These are phyloP conservation scores for Acrodontium crateriforme DNA, from an alignment of 2,329 filamentous ascomycete species.

Conservation along the genomic window DNA sequence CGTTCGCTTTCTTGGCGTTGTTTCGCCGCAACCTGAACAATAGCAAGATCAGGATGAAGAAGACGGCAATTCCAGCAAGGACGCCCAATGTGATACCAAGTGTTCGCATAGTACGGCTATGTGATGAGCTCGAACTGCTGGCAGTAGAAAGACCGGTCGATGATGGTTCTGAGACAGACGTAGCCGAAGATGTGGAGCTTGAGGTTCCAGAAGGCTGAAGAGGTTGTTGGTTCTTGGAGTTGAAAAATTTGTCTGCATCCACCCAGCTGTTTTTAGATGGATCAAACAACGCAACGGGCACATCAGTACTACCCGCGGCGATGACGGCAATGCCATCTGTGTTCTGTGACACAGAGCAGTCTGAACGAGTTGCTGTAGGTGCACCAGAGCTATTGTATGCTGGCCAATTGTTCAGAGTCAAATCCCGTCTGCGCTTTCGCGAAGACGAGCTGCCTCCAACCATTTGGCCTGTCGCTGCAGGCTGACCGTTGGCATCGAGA, in stretches of 20 bases:
- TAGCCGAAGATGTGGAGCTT: slow-evolving; percentile 20
- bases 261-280: slow-evolving; percentile 63
- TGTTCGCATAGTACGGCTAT: slow-evolving; percentile 42
- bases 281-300: slow-evolving; percentile 65
- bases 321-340: slow-evolving; percentile 57
- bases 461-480: slow-evolving; percentile 35
- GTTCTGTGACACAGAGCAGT: slow-evolving; percentile 59
- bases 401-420: slow-evolving; percentile 56
- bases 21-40: slow-evolving; percentile 48
- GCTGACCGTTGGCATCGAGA: slow-evolving; percentile 42
- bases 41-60: slow-evolving; percentile 61
- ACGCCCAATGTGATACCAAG: slow-evolving; percentile 71
- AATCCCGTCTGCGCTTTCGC: slow-evolving; percentile 33
- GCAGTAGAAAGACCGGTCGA: slow-evolving; percentile 23
- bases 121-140: slow-evolving; percentile 21
- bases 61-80: slow-evolving; percentile 57
- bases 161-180: slow-evolving; percentile 22
- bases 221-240: slow-evolving; percentile 27
- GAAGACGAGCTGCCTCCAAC: slow-evolving; percentile 24
- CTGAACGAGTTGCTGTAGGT: slow-evolving; percentile 48
- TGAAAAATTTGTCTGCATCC: slow-evolving; percentile 53
- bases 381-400: slow-evolving; percentile 63
- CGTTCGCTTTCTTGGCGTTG: slow-evolving; percentile 36
- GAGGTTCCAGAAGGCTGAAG: slow-evolving; percentile 14
- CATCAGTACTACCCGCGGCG: slow-evolving; percentile 55